Base-by-base conservation (phyloP, 2,329 filamentous ascomycete species). In the Neonectria ditissima region DNA sequence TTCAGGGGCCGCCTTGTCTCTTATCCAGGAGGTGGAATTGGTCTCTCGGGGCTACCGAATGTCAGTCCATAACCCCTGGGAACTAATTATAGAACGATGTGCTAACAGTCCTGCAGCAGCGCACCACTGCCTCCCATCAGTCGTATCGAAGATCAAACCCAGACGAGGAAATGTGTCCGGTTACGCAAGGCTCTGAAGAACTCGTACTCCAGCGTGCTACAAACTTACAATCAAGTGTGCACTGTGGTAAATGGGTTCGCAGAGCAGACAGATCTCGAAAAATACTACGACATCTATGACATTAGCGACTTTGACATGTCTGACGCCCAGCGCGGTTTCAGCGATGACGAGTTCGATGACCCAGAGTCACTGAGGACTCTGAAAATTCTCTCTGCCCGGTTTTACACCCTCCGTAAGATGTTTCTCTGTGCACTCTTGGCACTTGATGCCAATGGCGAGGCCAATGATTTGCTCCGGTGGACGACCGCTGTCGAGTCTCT, bases 11-110 rank as follows among this genome's bases (percentile, higher is more conserved):
- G 91, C 92, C 2, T 83, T 97, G 59, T 89, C 91, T 39, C 86
- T 97, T 64, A 91, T 97, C 66, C 94, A 97, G 77, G 94, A 97
- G 79, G 94, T 97, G n/a, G 94, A 97, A 80, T 85, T 97, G 32
- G 94, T 97, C 26, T 97, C 94, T 30, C 89, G 94, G 70, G 94
- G 94, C 22, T 97, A 97, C 78, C 87, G 92, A 80, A 84, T 97
- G 89, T 93, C 79, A 78, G 89, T 81, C 52, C 48, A 22, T 24
- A 9, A 2, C 39, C 26, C 30, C 16, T 18, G n/a, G 6, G 9
- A 20, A 20, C 44, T 7, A 26, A 22, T 34, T 10, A 24, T 47
- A 8, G 8, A 9, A 18, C 8, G 9, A 10, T 26, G 43, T 20
- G 5, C 62, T 67, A 53, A 66, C 56, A 22, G 22, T 57, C 22